Evolutionary conservation across 1,139 yeast genomes (phyloP).

Genomic region (Magnusiomyces ingens): DNA sequence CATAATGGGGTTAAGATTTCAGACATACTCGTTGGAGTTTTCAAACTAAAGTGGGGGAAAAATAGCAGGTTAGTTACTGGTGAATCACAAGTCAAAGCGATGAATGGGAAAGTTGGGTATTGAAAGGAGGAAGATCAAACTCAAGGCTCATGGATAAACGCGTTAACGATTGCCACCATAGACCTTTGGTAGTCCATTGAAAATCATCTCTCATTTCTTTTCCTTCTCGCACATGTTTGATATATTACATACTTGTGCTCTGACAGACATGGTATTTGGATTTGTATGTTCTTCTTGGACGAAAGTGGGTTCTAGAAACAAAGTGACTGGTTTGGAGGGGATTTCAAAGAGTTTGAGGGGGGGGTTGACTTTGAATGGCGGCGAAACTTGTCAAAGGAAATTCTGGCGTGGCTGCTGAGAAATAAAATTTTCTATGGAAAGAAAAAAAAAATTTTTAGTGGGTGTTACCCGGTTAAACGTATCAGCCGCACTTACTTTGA

Average conservation of each 20-base stretch:
- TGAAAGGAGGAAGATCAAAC: neutral
- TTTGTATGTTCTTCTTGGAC: neutral
- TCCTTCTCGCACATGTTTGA: neutral
- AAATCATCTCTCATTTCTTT: neutral
- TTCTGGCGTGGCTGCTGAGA: neutral
- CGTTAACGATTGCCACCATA: too few relatives aligned
- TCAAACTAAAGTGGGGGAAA: slow-evolving; percentile 51
- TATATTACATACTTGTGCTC: neutral
- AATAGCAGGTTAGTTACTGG: neutral
- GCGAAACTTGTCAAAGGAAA: neutral
- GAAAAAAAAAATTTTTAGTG: too few relatives aligned
- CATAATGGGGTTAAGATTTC: slow-evolving; percentile 4
- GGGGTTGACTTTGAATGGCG: too few relatives aligned
- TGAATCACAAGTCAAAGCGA: neutral
- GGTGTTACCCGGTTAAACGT: too few relatives aligned
- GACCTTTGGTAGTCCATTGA: too few relatives aligned
- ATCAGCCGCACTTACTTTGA: too few relatives aligned
- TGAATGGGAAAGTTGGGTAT: neutral
- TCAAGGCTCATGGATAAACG: neutral
- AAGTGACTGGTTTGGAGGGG: neutral
- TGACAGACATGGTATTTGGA: neutral
- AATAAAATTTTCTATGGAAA: too few relatives aligned
- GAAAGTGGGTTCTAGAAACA: neutral
- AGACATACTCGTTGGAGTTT: slow-evolving; percentile 73
- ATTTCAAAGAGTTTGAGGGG: neutral